Evolutionary conservation across 2,329 filamentous ascomycete genomes (phyloP).

Genomic region (Sordariomycetes sp.): DNA sequence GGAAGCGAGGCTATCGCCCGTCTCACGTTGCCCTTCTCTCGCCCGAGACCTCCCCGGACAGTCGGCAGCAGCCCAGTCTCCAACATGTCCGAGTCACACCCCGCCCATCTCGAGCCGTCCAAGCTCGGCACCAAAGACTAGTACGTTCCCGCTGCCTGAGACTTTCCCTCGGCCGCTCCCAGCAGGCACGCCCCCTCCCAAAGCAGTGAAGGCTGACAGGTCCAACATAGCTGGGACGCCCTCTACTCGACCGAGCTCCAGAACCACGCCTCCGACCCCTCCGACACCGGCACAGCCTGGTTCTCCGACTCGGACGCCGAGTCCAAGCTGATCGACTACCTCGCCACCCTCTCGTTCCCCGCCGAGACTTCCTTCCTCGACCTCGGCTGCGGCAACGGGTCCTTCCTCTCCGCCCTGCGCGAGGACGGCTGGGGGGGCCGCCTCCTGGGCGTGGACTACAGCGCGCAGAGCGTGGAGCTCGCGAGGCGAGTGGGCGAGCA

Average conservation of each 20-base stretch:
- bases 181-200: neutral
- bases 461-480: conserved; percentile 60
- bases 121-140: conserved; percentile 83
- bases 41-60: neutral
- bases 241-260: conserved; percentile 61
- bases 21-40: neutral
- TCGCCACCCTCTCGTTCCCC: conserved; percentile 21
- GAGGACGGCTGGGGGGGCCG: conserved; percentile 52
- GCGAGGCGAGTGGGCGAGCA: conserved; percentile 47
- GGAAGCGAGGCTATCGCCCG: neutral
- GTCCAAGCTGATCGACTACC: conserved; percentile 62
- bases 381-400: conserved; percentile 88
- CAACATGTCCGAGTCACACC: conserved; percentile 21
- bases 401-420: conserved; percentile 69
- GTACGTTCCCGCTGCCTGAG: conserved; percentile 37
- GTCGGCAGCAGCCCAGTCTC: neutral
- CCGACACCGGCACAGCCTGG: conserved; percentile 85
- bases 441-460: conserved; percentile 87
- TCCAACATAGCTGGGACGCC: conserved; percentile 54
- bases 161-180: neutral
- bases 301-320: conserved; percentile 91
- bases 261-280: conserved; percentile 61
- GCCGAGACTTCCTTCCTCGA: conserved; percentile 53
- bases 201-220: neutral
- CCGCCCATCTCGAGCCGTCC: conserved; percentile 63